Conservation (phyloP, 805 yeast species). For the Candida khao-thaluensis region DNA sequence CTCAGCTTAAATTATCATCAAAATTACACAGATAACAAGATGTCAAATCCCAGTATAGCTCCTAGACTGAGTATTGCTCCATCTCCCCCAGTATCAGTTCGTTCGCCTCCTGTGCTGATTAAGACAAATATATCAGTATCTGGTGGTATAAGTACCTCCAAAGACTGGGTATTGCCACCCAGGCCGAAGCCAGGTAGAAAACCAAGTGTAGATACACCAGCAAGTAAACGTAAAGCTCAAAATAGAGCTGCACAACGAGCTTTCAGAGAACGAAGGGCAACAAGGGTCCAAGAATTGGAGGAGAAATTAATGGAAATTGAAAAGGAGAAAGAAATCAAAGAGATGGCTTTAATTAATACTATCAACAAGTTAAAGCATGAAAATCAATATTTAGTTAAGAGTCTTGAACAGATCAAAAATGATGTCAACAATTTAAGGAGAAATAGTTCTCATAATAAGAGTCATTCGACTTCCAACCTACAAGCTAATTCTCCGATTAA, state of each 20-base stretch:
- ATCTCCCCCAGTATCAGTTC: conserved; percentile 10
- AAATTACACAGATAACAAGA: no score
- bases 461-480: background rate
- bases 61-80: conserved; percentile 15
- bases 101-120: conserved; percentile 12
- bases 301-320: conserved; percentile 64
- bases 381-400: conserved; percentile 42
- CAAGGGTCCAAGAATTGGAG: conserved; percentile 76
- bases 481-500: conserved; percentile 7
- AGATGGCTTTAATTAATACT: conserved; percentile 52
- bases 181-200: conserved; percentile 59
- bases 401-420: conserved; percentile 40
- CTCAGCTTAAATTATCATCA: no score
- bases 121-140: conserved; percentile 3
- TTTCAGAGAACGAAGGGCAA: conserved; percentile 83
- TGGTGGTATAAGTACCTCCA: conserved; percentile 49
- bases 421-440: conserved; percentile 25
- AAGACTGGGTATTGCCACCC: conserved; percentile 59
- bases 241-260: conserved; percentile 95
- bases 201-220: conserved; percentile 75
- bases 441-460: background rate
- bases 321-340: conserved; percentile 60
- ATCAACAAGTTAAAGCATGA: conserved; percentile 48
- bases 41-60: conserved; percentile 15
- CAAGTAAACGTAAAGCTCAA: conserved; percentile 83